Evolutionary conservation across 2,329 filamentous ascomycete genomes (phyloP).

Genomic region (Phialophora chinensis): DNA sequence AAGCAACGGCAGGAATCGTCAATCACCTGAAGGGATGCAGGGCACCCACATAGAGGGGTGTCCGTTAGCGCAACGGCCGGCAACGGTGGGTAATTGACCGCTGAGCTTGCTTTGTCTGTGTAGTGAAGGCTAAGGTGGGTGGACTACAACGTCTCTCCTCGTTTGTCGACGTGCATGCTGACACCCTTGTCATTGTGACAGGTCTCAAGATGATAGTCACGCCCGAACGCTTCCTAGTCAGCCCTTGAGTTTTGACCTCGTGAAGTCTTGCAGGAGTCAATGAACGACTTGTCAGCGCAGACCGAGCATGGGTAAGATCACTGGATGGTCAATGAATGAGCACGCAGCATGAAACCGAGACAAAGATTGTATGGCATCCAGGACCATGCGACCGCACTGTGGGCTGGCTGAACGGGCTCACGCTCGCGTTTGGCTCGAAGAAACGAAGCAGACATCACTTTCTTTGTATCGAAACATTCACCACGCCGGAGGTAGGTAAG

Average conservation of each 20-base stretch:
- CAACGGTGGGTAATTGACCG: not conserved
- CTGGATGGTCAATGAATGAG: not conserved
- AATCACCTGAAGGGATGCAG: conserved; percentile 21
- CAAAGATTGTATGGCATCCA: not conserved
- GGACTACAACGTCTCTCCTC: not conserved
- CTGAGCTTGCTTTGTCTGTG: not conserved
- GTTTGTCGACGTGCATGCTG: conserved; percentile 8
- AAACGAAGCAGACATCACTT: not conserved
- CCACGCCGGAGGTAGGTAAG: not conserved
- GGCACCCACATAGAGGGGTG: not conserved
- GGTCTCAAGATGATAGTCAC: not conserved
- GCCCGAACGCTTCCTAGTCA: not conserved
- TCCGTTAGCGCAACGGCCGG: conserved; percentile 1
- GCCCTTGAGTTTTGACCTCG: not conserved
- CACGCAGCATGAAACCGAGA: not conserved
- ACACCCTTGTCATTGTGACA: conserved; percentile 6
- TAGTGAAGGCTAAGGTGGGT: not conserved
- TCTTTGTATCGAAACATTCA: not conserved
- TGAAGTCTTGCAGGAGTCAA: not conserved
- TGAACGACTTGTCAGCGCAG: no score
- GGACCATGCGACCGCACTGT: not conserved
- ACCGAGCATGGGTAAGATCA: not conserved
- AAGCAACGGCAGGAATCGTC: conserved; percentile 7
- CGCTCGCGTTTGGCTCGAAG: not conserved
- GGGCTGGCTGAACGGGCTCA: not conserved